Base-by-base conservation (phyloP, 2,329 filamentous ascomycete species). In the Coniella vitis region DNA sequence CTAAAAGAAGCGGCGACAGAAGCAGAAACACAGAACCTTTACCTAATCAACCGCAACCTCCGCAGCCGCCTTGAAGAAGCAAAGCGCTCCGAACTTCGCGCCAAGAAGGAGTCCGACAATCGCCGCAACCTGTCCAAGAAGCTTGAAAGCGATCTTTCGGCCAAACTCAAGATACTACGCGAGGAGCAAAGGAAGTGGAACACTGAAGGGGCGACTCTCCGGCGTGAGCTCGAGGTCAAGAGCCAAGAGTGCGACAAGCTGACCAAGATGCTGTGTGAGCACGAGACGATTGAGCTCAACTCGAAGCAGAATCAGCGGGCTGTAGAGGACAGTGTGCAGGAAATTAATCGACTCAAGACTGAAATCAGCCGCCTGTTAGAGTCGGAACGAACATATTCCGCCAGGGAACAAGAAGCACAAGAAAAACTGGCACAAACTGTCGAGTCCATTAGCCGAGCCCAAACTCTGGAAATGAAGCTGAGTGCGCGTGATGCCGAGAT, bases 11-110 rank as follows among this genome's bases (percentile, higher is more conserved):
- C 86, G 7, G 85, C 86, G 2, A 84, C 81, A 1, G 87, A 91
- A 61, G 87, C 87, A 1, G 87, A 93, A 61, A 89, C 85, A 2
- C 86, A 91, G 56, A 89, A 90, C 46, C 69, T 93, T 3, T 79
- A 91, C 55, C 84, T 89, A 57, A 82, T 78, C 16, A 91, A 90
- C 60, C 81, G 86, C 16, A 81, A 80, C 17, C 68, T 91, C 25
- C 87, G 84, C 62, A 79, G 80, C 47, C 83, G 86, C 46, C 74
- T 89, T 8, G 81, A 86, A 48, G 86, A 88, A 48, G 82, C 84
- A 2, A 87, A 86, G 58, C 81, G 83, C 56, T 71, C 78, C 2
- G 85, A 87, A 63, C 72, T 79, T 52, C 83, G 86, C 59, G 75
- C 84, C 44, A 84, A 82, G 58, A 85, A 81, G 55, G 86, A 90